Base-by-base conservation (phyloP, 768 basidiomycete genomes). In the Trametes maxima region DNA sequence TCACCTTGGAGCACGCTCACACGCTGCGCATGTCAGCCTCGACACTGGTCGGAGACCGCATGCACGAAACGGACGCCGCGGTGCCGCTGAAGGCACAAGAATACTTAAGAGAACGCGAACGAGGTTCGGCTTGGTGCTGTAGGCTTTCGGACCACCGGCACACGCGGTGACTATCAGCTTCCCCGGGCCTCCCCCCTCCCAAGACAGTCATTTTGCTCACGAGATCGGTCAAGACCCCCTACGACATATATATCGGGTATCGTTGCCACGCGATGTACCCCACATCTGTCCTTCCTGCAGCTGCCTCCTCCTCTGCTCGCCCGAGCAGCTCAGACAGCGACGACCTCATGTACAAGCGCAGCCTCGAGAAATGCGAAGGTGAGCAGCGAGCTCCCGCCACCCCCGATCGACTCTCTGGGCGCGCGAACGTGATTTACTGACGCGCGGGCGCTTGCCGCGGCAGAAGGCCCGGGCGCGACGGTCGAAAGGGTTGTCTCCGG, bases 331-430 rank as follows among this genome's bases (percentile, higher is more conserved):
- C 52, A 22, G 33, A 44, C 28, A 48, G 47, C 47, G 28, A 55
- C 60, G 37, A 35, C 47, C 25, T n/a, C 53, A 55, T 50, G 60
- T 44, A 42, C 60, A 61, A 49, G 60, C 19, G 11, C 47, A 40
- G 37, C 19, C 46, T 61, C 39, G 46, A 49, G n/a, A 50, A 55
- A n/a, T 25, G 53, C 40, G 33, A 49, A 21, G 60, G 54, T 55
- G 54, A 19, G 53, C 46, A 14, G 17, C 11, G 19, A 14, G 10
- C 25, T 16, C 21, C 21, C 22, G 46, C 17, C 39, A 19, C 21
- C 39, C 28, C 47, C 28, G n/a, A n/a, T 24, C 4, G 2, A 17
- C 11, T 21, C 36, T 12, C 21, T 5, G 11, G 25, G 37, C 37
- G 51, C 33, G 25, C 22, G 8, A 35, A 16, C 21, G 24, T 42